These are phyloP conservation scores for Candida caryicola DNA, from an alignment of 805 yeast species.

Conservation along the genomic window DNA sequence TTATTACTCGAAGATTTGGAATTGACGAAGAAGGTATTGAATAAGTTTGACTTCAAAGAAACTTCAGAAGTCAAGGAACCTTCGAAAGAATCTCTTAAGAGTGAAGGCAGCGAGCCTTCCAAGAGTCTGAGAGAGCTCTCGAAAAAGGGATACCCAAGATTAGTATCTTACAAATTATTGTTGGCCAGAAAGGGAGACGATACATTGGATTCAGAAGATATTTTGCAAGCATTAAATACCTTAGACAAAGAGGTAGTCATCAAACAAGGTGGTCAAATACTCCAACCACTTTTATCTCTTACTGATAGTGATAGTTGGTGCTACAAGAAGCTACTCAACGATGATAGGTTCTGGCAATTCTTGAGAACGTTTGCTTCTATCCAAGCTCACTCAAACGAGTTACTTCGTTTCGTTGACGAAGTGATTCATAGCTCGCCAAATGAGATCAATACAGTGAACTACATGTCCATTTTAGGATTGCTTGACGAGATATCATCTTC, in stretches of 20 bases:
- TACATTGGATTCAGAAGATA: background rate
- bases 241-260: conserved; percentile 43
- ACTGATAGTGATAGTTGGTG: conserved; percentile 46
- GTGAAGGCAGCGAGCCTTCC: background rate
- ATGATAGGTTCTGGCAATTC: conserved; percentile 52
- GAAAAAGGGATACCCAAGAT: conserved; percentile 38
- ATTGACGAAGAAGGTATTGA: conserved; percentile 16
- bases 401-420: conserved; percentile 48
- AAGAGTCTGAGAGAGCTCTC: conserved; percentile 17
- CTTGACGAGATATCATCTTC: conserved; percentile 78
- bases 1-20: conserved; percentile 26
- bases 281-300: conserved; percentile 50
- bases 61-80: conserved; percentile 4
- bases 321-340: conserved; percentile 30
- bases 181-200: conserved; percentile 33
- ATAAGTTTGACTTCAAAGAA: conserved; percentile 12
- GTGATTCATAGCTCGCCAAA: conserved; percentile 32
- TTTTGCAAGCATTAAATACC: conserved; percentile 20
- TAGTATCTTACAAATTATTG: conserved; percentile 51
- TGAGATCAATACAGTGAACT: conserved; percentile 48
- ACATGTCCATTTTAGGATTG: conserved; percentile 64
- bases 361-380: conserved; percentile 48
- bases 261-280: conserved; percentile 44
- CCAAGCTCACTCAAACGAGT: conserved; percentile 38
- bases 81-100: background rate